Conservation (phyloP, 257 asterid genomes). For the Solanum chaucha region DNA sequence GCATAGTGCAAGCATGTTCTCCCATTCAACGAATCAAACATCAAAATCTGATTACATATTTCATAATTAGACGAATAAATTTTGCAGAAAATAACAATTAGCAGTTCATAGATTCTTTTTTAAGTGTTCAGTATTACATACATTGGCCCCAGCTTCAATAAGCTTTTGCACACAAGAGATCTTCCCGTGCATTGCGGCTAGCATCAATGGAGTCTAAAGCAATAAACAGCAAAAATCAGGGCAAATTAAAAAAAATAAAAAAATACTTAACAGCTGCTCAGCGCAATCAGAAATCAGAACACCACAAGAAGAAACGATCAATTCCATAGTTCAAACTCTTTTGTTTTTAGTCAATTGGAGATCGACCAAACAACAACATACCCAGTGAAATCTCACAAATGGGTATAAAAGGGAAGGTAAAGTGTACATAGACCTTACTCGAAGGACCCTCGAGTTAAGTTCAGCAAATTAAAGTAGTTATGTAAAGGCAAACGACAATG, state of each 20-base stretch:
- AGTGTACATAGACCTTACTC: neutral
- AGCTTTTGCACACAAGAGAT: conserved; percentile 70
- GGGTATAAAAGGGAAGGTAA: neutral
- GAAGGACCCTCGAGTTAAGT: neutral
- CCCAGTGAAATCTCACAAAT: neutral
- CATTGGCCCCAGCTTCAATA: conserved; percentile 91
- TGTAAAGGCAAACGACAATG: neutral
- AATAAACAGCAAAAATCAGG: conserved; percentile 10
- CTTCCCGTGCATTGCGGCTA: conserved; percentile 99
- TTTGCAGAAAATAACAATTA: neutral
- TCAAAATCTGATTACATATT: conserved; percentile 49
- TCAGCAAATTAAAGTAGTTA: neutral
- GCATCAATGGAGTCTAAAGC: conserved; percentile 88
- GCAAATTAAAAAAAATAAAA: neutral
- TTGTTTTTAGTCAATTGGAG: neutral
- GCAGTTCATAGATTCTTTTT: neutral
- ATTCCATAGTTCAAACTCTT: neutral
- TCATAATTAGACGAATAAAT: conserved; percentile 2
- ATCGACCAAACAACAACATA: neutral
- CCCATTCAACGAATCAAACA: conserved; percentile 78
- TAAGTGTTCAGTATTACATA: conserved; percentile 17
- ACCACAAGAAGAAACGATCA: neutral
- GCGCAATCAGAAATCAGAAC: neutral
- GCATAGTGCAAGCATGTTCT: conserved; percentile 98
- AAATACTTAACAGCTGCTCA: neutral